Conservation (phyloP, 2,329 filamentous ascomycete species). For the Cercospora sojina region DNA sequence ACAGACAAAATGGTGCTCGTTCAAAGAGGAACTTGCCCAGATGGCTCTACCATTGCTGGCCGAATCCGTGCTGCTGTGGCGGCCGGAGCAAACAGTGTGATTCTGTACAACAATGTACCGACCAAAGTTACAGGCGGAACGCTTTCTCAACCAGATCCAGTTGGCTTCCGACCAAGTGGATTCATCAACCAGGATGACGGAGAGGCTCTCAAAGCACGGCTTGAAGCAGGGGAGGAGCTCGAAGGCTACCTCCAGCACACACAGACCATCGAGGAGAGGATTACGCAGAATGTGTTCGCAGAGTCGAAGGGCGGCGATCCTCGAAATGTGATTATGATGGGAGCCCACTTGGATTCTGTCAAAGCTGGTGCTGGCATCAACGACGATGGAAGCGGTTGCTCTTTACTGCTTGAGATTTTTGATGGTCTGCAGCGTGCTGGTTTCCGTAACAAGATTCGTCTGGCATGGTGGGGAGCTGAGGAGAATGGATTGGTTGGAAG, state of each 20-base stretch:
- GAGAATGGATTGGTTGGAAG: slow-evolving; percentile 61
- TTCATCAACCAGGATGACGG: slow-evolving; percentile 64
- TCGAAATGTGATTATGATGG: slow-evolving; percentile 25
- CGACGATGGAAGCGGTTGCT: slow-evolving; percentile 70
- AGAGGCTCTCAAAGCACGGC: slow-evolving; percentile 53
- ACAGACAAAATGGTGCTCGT: slow-evolving; percentile 68
- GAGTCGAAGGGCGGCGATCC: slow-evolving; percentile 50
- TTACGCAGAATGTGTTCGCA: slow-evolving; percentile 58
- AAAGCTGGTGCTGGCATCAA: slow-evolving; percentile 69
- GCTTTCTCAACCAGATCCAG: slow-evolving; percentile 45
- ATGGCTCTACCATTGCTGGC: slow-evolving; percentile 56
- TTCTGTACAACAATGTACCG: slow-evolving; percentile 72
- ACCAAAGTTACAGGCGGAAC: slow-evolving; percentile 57
- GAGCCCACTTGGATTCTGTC: slow-evolving; percentile 43
- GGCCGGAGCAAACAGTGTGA: slow-evolving; percentile 67
- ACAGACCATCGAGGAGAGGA: slow-evolving; percentile 47
- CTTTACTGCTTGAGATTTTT: slow-evolving; percentile 59
- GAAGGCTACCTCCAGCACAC: slow-evolving; percentile 43
- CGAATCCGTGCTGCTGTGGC: slow-evolving; percentile 68
- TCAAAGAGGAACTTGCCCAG: slow-evolving; percentile 62
- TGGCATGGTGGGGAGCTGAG: slow-evolving; percentile 64
- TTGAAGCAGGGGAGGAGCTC: slow-evolving; percentile 48
- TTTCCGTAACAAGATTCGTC: slow-evolving; percentile 68
- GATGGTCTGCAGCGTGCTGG: slow-evolving; percentile 66
- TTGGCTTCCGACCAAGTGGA: slow-evolving; percentile 63